phyloP scores from a whole-genome alignment of 257 asterid species.

The Voacanga thouarsii region DNA sequence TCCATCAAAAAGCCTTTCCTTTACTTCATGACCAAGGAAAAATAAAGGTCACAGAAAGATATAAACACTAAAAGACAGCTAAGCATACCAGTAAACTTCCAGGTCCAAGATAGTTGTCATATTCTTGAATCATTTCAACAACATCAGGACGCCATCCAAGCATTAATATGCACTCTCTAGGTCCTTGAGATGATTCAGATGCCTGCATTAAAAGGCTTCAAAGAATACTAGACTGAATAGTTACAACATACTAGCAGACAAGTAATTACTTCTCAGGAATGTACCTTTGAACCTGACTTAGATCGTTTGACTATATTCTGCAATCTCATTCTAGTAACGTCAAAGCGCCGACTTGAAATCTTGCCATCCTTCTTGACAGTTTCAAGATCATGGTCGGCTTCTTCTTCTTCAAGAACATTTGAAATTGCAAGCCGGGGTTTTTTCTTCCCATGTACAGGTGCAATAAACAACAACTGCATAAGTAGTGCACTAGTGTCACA shows the following conservation, averaged over 20 bases:
- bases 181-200: conserved; percentile 65
- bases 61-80: conserved; percentile 3
- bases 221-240: conserved; percentile 15
- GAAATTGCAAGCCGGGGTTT: conserved; percentile 54
- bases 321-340: conserved; percentile 50
- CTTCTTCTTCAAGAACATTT: conserved; percentile 31
- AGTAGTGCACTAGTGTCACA: conserved; percentile 7
- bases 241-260: conserved; percentile 16
- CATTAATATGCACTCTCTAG: conserved; percentile 74
- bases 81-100: conserved; percentile 76
- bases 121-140: conserved; percentile 83
- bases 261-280: conserved; percentile 8
- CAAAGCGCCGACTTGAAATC: conserved; percentile 33
- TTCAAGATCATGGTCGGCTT: conserved; percentile 34
- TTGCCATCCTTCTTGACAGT: conserved; percentile 38
- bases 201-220: conserved; percentile 45
- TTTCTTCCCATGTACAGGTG: conserved; percentile 68
- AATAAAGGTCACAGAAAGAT: neutral
- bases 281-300: conserved; percentile 80
- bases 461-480: conserved; percentile 76
- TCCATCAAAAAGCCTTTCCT: neutral
- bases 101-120: conserved; percentile 91
- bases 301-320: conserved; percentile 72
- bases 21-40: too few species aligned
- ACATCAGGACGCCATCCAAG: conserved; percentile 96